Evolutionary conservation across 192 early-diverging fungal genomes (phyloP).

Genomic region (Haplosporangium gracile): DNA sequence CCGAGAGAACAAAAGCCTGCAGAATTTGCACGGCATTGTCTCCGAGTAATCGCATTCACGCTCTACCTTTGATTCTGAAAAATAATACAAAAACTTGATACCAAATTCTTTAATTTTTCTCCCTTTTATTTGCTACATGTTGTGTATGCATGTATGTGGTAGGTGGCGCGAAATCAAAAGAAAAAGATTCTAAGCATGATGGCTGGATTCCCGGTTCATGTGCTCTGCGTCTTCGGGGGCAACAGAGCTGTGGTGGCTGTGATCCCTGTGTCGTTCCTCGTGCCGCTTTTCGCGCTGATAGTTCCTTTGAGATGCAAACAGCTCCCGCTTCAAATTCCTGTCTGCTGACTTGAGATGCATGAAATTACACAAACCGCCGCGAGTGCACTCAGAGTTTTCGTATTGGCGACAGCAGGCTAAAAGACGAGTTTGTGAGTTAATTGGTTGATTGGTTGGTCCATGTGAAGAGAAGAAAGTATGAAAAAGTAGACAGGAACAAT

Average conservation of each 20-base stretch:
- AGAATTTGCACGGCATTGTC: constrained; percentile 41
- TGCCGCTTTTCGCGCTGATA: constrained; percentile 65
- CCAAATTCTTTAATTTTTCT: neutral
- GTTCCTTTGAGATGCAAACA: constrained; percentile 83
- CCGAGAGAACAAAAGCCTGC: constrained; percentile 19
- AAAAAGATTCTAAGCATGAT: neutral
- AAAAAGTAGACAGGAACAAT: neutral
- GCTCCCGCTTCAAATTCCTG: constrained; percentile 80
- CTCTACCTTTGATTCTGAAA: neutral
- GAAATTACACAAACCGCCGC: constrained; percentile 98
- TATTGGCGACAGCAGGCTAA: constrained; percentile 96
- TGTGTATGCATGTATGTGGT: neutral
- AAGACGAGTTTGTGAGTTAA: neutral
- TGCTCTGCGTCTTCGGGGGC: constrained; percentile 29
- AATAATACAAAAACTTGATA: neutral
- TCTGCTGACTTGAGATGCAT: constrained; percentile 96
- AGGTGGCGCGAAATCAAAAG: neutral
- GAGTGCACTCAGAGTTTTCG: constrained; percentile 93
- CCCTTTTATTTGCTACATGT: neutral
- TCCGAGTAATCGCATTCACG: neutral
- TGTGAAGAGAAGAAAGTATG: neutral
- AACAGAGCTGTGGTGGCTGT: constrained; percentile 26
- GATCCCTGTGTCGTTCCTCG: constrained; percentile 57
- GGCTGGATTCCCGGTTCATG: constrained; percentile 19
- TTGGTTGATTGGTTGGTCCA: neutral